These are phyloP conservation scores for Diacronema lutheri DNA, from an alignment of 78 protist genomes.

Conservation along the genomic window DNA sequence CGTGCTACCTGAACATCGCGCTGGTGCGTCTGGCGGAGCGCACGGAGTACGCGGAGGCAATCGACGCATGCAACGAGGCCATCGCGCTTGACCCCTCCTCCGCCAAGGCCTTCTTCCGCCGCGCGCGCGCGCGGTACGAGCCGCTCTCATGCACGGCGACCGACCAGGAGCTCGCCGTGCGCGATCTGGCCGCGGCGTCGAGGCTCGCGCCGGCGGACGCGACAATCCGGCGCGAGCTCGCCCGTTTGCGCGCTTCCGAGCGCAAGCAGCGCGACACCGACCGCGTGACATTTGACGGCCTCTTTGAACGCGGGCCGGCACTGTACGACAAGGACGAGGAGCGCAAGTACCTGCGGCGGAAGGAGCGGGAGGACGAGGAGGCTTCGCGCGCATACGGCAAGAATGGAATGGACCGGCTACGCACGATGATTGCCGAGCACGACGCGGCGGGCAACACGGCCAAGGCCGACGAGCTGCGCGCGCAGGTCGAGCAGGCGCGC, in stretches of 20 bases:
- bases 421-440: too few relatives aligned
- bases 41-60: background rate
- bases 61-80: background rate
- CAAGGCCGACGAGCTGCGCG: background rate
- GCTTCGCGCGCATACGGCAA: too few relatives aligned
- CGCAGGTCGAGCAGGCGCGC: background rate
- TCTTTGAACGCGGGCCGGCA: background rate
- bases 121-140: conserved; percentile 12
- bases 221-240: background rate
- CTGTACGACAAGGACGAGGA: background rate
- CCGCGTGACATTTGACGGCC: background rate
- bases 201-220: background rate
- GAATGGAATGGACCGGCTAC: too few relatives aligned
- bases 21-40: too few relatives aligned
- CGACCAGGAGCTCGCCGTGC: background rate
- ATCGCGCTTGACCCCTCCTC: background rate
- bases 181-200: background rate
- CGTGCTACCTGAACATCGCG: too few relatives aligned
- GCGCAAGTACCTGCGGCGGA: background rate
- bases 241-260: background rate
- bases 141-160: background rate
- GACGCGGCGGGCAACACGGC: background rate
- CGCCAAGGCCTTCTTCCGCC: conserved; percentile 1
- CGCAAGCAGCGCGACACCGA: background rate
- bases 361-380: background rate